A percentile compares a stretch with the other conserved stretches of the same genome.
These are phyloP conservation scores for Kalmanozyma brasiliensis DNA, from an alignment of 1,284 basidiomycete species.

Conservation along the genomic window DNA sequence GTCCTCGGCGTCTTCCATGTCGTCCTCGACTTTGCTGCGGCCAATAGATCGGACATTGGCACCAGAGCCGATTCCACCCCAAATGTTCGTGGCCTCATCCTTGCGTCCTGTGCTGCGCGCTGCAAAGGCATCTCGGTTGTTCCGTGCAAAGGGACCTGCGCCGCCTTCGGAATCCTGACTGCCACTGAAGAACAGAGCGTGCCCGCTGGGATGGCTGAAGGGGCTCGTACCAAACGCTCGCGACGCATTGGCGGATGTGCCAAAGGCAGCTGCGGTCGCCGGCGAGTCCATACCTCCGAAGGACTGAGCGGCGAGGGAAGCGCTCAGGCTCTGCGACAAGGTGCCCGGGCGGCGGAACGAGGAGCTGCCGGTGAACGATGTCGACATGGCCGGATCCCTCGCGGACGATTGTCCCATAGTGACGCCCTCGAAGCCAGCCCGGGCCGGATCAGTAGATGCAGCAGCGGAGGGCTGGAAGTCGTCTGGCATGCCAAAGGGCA, in stretches of 20 bases:
- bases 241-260: slow-evolving; percentile 35
- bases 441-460: slow-evolving; percentile 13
- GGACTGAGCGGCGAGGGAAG: slow-evolving; percentile 29
- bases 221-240: slow-evolving; percentile 64
- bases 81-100: slow-evolving; percentile 41
- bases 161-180: slow-evolving; percentile 55
- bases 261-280: slow-evolving; percentile 30
- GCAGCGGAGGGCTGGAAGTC: slow-evolving; percentile 67
- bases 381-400: slow-evolving; percentile 15
- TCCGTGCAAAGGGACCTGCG: slow-evolving; percentile 43
- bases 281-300: slow-evolving; percentile 37
- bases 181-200: slow-evolving; percentile 61
- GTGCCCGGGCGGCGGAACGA: slow-evolving; percentile 38
- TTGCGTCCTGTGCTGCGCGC: slow-evolving; percentile 39
- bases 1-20: slow-evolving; percentile 70
- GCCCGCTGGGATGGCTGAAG: slow-evolving; percentile 63
- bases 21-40: slow-evolving; percentile 33
- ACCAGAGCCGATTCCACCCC: slow-evolving; percentile 22
- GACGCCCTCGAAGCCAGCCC: slow-evolving; percentile 29
- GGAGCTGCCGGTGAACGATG: slow-evolving; percentile 26
- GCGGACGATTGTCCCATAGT: background rate
- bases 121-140: slow-evolving; percentile 34
- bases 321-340: slow-evolving; percentile 33
- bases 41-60: slow-evolving; percentile 11
- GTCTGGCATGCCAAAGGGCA: slow-evolving; percentile 76